Conservation (phyloP, 768 basidiomycete species). For the Thelephora aurantiotincta region DNA sequence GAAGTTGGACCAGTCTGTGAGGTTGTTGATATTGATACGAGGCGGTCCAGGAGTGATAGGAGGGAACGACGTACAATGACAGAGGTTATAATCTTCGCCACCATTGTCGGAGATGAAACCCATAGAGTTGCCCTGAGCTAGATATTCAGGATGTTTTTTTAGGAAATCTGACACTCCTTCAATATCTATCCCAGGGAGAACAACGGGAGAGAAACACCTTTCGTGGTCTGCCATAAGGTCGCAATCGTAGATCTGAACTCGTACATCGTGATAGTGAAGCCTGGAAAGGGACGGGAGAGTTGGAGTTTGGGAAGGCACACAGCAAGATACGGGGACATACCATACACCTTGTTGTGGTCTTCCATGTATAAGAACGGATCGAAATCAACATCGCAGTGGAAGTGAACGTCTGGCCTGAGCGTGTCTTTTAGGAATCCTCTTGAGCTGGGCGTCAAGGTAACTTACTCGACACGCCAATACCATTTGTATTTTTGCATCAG, state of each 20-base stretch:
- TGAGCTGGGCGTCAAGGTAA: not conserved
- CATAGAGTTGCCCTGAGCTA: slow-evolving; percentile 45
- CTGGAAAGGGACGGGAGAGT: slow-evolving; percentile 12
- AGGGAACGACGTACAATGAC: slow-evolving; percentile 34
- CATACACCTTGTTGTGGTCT: slow-evolving; percentile 54
- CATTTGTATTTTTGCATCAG: slow-evolving; percentile 53
- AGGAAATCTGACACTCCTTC: slow-evolving; percentile 32
- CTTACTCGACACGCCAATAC: slow-evolving; percentile 70
- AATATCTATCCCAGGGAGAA: slow-evolving; percentile 20
- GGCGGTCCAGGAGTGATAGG: not conserved
- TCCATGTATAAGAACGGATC: slow-evolving; percentile 67
- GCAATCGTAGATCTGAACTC: slow-evolving; percentile 53
- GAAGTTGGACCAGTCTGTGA: slow-evolving; percentile 51
- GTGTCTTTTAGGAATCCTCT: not conserved
- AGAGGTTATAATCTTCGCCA: slow-evolving; percentile 48
- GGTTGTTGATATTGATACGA: not conserved
- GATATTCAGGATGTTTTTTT: slow-evolving; percentile 34
- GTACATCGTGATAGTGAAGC: slow-evolving; percentile 50
- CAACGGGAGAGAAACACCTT: slow-evolving; percentile 27
- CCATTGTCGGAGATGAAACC: slow-evolving; percentile 52
- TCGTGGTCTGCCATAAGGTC: slow-evolving; percentile 46
- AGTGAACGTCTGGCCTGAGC: slow-evolving; percentile 53
- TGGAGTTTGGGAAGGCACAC: not conserved
- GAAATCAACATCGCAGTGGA: slow-evolving; percentile 53
- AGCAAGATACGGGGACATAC: slow-evolving; percentile 18